Evolutionary conservation across 768 basidiomycete genomes (phyloP).

Genomic region (Mycena kentingensis): DNA sequence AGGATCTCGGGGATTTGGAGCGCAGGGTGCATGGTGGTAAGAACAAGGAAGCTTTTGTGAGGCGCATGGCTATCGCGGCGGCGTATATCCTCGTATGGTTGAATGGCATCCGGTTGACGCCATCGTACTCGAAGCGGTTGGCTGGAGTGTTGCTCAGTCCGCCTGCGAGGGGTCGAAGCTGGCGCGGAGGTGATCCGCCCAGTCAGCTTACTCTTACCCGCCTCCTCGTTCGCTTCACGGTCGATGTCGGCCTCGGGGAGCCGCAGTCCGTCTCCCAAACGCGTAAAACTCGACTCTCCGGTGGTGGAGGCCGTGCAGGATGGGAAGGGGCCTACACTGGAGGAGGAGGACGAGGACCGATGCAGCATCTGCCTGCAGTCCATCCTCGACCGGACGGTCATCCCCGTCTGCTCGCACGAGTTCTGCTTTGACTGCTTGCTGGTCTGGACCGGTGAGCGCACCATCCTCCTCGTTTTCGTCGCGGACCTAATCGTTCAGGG

Average conservation of each 20-base stretch:
- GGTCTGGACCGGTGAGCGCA: slow-evolving; percentile 78
- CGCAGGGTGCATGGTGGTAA: no score
- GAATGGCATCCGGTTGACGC: no score
- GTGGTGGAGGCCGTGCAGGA: slow-evolving; percentile 2
- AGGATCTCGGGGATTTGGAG: no score
- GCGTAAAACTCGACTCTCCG: slow-evolving; percentile 35
- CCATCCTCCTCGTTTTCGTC: neutral
- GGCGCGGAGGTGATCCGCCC: no score
- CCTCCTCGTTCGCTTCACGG: no score
- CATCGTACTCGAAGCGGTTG: no score
- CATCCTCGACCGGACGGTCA: slow-evolving; percentile 74
- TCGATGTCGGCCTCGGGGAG: slow-evolving; percentile 85
- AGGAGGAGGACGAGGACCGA: slow-evolving; percentile 52
- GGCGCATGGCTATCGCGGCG: no score
- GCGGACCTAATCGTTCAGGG: neutral
- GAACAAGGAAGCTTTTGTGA: no score
- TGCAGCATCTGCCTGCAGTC: slow-evolving; percentile 88
- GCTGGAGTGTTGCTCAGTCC: no score
- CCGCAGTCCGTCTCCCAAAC: slow-evolving; percentile 46
- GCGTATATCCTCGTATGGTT: no score
- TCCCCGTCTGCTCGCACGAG: slow-evolving; percentile 87
- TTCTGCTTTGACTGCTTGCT: slow-evolving; percentile 92
- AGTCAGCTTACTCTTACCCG: no score
- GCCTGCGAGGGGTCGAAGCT: no score
- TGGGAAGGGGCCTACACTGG: slow-evolving; percentile 24